Conservation (phyloP, 805 yeast genomes). For the Candida piceae region DNA sequence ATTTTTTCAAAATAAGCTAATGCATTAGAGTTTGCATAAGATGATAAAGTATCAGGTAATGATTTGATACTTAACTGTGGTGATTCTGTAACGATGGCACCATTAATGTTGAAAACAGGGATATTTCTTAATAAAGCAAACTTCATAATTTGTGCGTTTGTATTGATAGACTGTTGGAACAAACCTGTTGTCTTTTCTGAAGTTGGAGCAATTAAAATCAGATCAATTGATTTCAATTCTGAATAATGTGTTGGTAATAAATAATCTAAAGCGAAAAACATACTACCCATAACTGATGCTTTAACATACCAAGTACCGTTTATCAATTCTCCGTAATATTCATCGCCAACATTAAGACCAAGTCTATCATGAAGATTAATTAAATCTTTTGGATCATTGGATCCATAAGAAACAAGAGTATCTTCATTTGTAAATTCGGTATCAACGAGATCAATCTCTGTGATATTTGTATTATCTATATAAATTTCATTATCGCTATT, state of each 20-base stretch:
- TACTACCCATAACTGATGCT: conserved; percentile 40
- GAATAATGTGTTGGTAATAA: conserved; percentile 36
- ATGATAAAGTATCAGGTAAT: conserved; percentile 10
- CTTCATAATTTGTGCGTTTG: conserved; percentile 16
- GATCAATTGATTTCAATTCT: conserved; percentile 34
- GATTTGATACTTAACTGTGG: background rate
- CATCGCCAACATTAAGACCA: conserved; percentile 14
- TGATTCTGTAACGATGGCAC: conserved; percentile 3
- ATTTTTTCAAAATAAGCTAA: conserved; percentile 12
- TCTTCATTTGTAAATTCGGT: conserved; percentile 1
- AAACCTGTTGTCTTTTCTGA: conserved; percentile 41
- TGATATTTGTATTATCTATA: conserved; percentile 11
- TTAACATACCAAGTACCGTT: conserved; percentile 42
- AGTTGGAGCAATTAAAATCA: conserved; percentile 43
- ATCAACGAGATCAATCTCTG: conserved; percentile 9
- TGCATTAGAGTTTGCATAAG: conserved; percentile 6
- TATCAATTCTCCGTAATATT: conserved; percentile 12
- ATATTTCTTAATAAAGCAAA: conserved; percentile 19
- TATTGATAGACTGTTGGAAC: conserved; percentile 14
- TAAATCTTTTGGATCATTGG: no score
- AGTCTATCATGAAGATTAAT: conserved; percentile 7
- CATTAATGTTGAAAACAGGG: conserved; percentile 20
- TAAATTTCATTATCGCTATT: conserved; percentile 3
- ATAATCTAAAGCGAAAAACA: conserved; percentile 39
- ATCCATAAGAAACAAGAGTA: no score